Evolutionary conservation across 2,329 filamentous ascomycete genomes (phyloP).

Genomic region (Fusarium denticulatum): DNA sequence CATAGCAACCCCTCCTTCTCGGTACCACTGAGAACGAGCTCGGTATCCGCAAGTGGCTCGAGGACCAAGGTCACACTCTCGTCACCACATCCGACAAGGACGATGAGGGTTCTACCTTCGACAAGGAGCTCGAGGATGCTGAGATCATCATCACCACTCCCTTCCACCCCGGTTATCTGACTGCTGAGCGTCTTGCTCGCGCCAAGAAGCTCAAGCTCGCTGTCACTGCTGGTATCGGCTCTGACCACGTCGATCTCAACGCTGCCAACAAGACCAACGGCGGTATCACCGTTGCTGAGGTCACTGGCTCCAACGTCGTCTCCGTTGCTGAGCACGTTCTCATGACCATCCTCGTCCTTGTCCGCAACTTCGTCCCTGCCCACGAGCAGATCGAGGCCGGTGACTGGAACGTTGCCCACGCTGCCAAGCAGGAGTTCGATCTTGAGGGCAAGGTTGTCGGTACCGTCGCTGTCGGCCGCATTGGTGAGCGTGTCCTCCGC

Average conservation of each 20-base stretch:
- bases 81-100: conserved; percentile 99
- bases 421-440: conserved; percentile 98
- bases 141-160: conserved; percentile 99
- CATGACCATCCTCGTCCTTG: conserved; percentile 96
- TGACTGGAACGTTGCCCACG: conserved; percentile 94
- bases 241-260: conserved; percentile 97
- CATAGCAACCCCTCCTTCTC: conserved; percentile 79
- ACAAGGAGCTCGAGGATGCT: conserved; percentile 94
- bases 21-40: conserved; percentile 99
- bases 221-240: conserved; percentile 96
- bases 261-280: conserved; percentile 98
- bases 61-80: conserved; percentile 95
- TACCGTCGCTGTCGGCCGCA: conserved; percentile 96
- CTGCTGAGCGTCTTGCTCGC: conserved; percentile 92
- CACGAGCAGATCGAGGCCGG: conserved; percentile 91
- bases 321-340: conserved; percentile 98
- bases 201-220: conserved; percentile 99
- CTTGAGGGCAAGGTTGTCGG: conserved; percentile 97
- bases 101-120: conserved; percentile 89
- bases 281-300: conserved; percentile 95
- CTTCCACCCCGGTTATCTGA: conserved; percentile 98
- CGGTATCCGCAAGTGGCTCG: conserved; percentile 95
- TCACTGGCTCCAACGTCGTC: conserved; percentile 97
- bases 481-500: conserved; percentile 96
- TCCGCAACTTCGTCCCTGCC: conserved; percentile 98